Evolutionary conservation across 2,329 filamentous ascomycete genomes (phyloP), one percentile per base, ranked within the genome.

Genomic region (Dactylonectria macrodidyma): DNA sequence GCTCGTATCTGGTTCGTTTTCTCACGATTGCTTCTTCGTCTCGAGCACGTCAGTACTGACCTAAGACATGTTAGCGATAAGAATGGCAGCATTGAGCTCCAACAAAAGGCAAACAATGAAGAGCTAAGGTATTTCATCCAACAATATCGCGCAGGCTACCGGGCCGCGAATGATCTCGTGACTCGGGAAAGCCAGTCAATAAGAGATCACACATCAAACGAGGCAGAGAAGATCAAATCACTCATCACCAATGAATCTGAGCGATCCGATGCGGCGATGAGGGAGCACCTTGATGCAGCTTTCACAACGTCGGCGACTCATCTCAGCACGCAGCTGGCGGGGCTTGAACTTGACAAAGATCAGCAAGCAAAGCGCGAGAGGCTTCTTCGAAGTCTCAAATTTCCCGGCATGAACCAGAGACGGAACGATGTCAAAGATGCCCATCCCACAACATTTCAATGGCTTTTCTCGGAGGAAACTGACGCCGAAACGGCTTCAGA

Each of bases 1-100:
- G 19, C 47, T 3, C 16, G 34, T 3, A 11, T 56, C 34, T 66
- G 57, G 63, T 61, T 8, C 16, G 62, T 60, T 19, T 22, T 7
- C n/a, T 24, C 10, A 34, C 36, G 16, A 3, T 38, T 38, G 3
- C 11, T 38, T 11, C 9, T 14, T 5, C 9, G 3, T 38, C 1
- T 10, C 36, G 9, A 38, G 36, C 4, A 38, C 12, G 9, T 14
- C 36, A 11, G 36, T 10, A 38, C 36, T 38, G 12, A 38, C 12
- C 11, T 10, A 9, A 10, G 9, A 38, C 12, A 14, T 38, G 4
- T n/a, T 7, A 62, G 64, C 10, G 22, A 59, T n/a, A 66, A 66
- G 19, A 12, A 46, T 16, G 22, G 41, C 30, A 24, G 12, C 1
- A 19, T 47, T 33, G 10, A 30, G 2, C 7, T 59, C 1, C 11